Evolutionary conservation across 345 rosid species (phyloP), one percentile per base, ranked within the genome.

Genomic region (Pelargonium nanum): DNA sequence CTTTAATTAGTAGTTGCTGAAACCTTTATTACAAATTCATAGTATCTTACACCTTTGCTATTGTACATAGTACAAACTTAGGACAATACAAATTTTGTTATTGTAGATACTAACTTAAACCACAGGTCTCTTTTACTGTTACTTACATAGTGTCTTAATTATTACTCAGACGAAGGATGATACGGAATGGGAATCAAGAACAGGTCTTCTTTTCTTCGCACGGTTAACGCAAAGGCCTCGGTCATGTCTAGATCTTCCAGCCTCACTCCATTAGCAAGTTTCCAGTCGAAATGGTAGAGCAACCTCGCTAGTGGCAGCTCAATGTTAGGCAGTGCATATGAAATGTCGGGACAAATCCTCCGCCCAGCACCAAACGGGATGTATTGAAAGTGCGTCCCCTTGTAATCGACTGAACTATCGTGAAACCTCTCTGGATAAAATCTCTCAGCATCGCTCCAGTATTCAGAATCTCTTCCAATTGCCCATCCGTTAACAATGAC

Each of bases 401-500:
- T 76, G 34, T 15, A 76, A 50, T 73, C 71, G 3, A 70, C 17
- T 0, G 58, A 19, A n/a, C 26, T 55, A 19, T 70, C 26, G 0
- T 59, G 22, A 28, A 70, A 73, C 34, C 81, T 73, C 63, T 73
- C 75, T 0, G 74, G 75, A 22, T 50, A 22, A 13, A 77, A 77
- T 0, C 0, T 60, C n/a, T 70, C 81, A 0, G 79, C 26, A 13
- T 78, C 68, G 0, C 1, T 57, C 78, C 81, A 68, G 22, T 23
- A 50, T 17, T 23, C 26, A n/a, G 71, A 66, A 60, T 74, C 68
- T 24, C 77, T 65, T 21, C 61, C 56, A 0, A 77, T 66, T 4
- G 77, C 81, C 75, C 75, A 77, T 20, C 60, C 64, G 54, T 72
- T 76, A 12, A 76, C 26, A 7, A 70, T 26, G 19, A 72, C 67